Evolutionary conservation across 73 alveolate species (phyloP).

Genomic region (Effrenium voratum): DNA sequence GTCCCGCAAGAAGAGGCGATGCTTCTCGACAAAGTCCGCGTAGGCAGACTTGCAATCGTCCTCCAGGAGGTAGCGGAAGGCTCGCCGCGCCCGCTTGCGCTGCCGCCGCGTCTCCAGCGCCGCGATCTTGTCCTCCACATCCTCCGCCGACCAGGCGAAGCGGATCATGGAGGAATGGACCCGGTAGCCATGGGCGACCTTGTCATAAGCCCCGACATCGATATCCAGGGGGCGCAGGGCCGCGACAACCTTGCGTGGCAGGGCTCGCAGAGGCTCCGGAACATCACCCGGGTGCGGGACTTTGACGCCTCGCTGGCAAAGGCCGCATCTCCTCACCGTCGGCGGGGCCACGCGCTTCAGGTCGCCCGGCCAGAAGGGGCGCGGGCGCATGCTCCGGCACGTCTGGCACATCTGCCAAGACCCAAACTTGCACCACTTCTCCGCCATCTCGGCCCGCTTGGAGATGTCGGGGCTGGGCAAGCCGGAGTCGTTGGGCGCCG

Average conservation of each 20-base stretch:
- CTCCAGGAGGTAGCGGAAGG: neutral
- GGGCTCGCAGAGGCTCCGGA: neutral
- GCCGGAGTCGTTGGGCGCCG: slow-evolving; percentile 17
- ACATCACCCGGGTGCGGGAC: slow-evolving; percentile 4
- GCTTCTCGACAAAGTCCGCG: neutral
- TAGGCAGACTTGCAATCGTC: neutral
- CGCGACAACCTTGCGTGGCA: neutral
- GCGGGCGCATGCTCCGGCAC: neutral
- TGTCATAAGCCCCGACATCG: neutral
- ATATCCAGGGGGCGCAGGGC: slow-evolving; percentile 12
- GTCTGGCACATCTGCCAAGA: neutral
- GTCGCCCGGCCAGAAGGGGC: neutral
- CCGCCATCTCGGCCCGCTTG: neutral
- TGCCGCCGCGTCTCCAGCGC: neutral
- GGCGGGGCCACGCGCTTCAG: neutral
- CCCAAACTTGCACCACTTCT: slow-evolving; percentile 31
- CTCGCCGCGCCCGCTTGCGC: neutral
- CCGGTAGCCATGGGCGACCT: neutral
- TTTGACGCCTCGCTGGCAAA: neutral
- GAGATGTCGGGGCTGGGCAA: neutral
- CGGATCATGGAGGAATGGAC: neutral
- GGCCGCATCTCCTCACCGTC: neutral
- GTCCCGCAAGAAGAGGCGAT: neutral
- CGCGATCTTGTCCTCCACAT: slow-evolving; percentile 4
- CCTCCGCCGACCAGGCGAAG: neutral